phyloP scores from a whole-genome alignment of 1,284 basidiomycete genomes.

The Ustanciosporium gigantosporum region DNA sequence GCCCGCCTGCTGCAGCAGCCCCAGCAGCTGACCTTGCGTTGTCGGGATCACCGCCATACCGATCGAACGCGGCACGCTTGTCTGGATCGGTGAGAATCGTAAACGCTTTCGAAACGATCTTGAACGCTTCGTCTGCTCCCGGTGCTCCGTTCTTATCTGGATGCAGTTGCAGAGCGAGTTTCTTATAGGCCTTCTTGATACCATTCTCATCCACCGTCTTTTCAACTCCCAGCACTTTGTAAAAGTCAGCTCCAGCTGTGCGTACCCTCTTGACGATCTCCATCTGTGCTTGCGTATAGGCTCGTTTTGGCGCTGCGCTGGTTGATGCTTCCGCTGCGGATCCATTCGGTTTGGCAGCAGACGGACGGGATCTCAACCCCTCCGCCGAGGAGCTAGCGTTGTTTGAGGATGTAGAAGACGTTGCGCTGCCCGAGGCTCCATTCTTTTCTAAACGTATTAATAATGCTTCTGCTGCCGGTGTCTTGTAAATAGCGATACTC shows the following conservation, averaged over 20 bases:
- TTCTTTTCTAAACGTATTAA: slow-evolving; percentile 67
- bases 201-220: slow-evolving; percentile 76
- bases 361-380: slow-evolving; percentile 61
- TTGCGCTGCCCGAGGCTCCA: slow-evolving; percentile 59
- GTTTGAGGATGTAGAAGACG: slow-evolving; percentile 47
- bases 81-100: slow-evolving; percentile 90
- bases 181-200: slow-evolving; percentile 94
- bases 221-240: slow-evolving; percentile 85
- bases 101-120: slow-evolving; percentile 97
- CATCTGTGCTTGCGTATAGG: slow-evolving; percentile 83
- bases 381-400: slow-evolving; percentile 55
- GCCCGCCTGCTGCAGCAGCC: slow-evolving; percentile 50
- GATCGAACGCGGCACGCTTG: slow-evolving; percentile 87
- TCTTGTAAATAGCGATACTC: slow-evolving; percentile 80
- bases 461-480: slow-evolving; percentile 74
- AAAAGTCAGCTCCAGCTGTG: slow-evolving; percentile 82
- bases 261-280: slow-evolving; percentile 85
- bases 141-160: slow-evolving; percentile 98
- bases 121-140: slow-evolving; percentile 98
- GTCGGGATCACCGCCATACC: slow-evolving; percentile 82
- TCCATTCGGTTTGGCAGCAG: slow-evolving; percentile 47
- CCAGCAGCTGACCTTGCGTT: slow-evolving; percentile 73
- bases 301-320: slow-evolving; percentile 66
- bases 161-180: slow-evolving; percentile 91
- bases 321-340: slow-evolving; percentile 55